phyloP scores from a whole-genome alignment of 108 stramenopile genomes.

The Epithemia pelagica region DNA sequence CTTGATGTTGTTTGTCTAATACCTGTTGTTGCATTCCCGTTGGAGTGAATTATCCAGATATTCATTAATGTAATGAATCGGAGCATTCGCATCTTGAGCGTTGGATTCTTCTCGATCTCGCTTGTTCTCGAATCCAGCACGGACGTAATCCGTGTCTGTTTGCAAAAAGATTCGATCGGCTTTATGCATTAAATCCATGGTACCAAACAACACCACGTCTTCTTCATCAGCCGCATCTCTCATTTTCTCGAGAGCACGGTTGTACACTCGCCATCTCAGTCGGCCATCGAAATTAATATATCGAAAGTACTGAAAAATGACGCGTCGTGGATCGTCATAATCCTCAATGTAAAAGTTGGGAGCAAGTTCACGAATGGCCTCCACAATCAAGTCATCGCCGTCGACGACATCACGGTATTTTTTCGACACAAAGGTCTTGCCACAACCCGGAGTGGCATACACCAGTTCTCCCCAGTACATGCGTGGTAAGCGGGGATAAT shows the following conservation, averaged over 20 bases:
- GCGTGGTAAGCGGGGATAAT: slow-evolving; percentile 15
- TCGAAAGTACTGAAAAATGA: slow-evolving; percentile 16
- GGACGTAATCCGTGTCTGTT: too few species aligned
- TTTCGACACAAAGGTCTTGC: slow-evolving; percentile 16
- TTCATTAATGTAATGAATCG: too few species aligned
- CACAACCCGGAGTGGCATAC: slow-evolving; percentile 19
- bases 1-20: too few species aligned
- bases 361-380: slow-evolving; percentile 9
- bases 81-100: too few species aligned
- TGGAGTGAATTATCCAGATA: too few species aligned
- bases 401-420: slow-evolving; percentile 21
- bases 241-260: slow-evolving; percentile 13
- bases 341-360: slow-evolving; percentile 4
- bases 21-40: slow-evolving; percentile 7
- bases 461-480: slow-evolving; percentile 20
- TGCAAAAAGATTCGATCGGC: too few species aligned
- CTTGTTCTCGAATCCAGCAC: too few species aligned
- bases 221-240: too few species aligned
- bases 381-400: slow-evolving; percentile 18
- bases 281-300: slow-evolving; percentile 15
- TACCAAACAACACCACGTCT: too few species aligned
- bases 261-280: slow-evolving; percentile 15
- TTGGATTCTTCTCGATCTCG: too few species aligned
- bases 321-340: slow-evolving; percentile 15
- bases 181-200: too few species aligned